Evolutionary conservation across 495 filamentous ascomycete genomes (phyloP).

Genomic region (Aspergillus heteromorphus): DNA sequence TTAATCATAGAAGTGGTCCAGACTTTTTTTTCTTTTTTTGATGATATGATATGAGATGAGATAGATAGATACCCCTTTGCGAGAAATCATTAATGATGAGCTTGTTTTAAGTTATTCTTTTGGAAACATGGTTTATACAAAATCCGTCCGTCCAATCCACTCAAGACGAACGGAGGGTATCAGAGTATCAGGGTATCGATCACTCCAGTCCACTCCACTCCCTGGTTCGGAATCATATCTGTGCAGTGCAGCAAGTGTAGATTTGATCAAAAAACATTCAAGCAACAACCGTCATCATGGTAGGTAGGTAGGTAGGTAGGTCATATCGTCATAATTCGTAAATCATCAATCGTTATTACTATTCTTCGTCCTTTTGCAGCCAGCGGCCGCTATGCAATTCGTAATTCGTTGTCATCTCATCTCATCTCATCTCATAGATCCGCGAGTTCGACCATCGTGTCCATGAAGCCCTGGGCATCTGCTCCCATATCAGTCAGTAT

Average conservation of each 20-base stretch:
- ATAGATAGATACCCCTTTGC: slow-evolving; percentile 20
- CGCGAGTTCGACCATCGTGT: slow-evolving; percentile 13
- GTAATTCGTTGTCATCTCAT: too few species aligned
- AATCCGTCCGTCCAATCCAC: slow-evolving; percentile 1
- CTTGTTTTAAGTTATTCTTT: neutral
- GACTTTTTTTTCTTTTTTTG: neutral
- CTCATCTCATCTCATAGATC: neutral
- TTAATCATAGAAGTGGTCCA: neutral
- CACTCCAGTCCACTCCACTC: too few species aligned
- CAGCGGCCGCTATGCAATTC: too few species aligned
- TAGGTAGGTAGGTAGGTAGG: too few species aligned
- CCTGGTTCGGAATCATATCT: neutral
- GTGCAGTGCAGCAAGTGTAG: neutral
- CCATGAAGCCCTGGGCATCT: slow-evolving; percentile 35
- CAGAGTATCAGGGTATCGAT: too few species aligned
- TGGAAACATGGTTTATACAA: neutral
- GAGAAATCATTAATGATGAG: neutral
- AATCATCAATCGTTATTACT: neutral
- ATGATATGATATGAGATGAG: too few species aligned
- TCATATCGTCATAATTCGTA: neutral
- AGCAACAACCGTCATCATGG: neutral
- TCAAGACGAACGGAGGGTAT: neutral
- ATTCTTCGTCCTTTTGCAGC: too few species aligned
- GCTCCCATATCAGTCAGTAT: neutral
- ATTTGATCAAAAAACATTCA: neutral